Conservation (phyloP, 2,329 filamentous ascomycete species). For the Fusarium pseudograminearum region DNA sequence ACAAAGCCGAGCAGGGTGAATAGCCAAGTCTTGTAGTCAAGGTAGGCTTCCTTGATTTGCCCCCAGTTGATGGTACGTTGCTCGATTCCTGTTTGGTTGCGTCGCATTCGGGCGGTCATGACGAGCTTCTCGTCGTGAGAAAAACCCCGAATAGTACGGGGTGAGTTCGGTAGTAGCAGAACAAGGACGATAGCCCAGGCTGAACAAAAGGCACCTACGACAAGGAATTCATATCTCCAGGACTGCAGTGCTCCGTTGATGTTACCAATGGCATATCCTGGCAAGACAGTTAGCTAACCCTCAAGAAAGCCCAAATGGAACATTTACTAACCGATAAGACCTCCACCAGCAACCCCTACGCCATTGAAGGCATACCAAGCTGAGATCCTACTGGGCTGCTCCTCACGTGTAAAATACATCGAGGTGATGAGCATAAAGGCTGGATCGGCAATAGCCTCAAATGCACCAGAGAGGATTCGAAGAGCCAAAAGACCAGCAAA, state of each 20-base stretch:
- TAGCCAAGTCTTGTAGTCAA: conserved; percentile 69
- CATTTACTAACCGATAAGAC: conserved; percentile 53
- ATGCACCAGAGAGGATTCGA: conserved; percentile 71
- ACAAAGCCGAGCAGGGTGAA: conserved; percentile 67
- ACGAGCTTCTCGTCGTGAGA: conserved; percentile 64
- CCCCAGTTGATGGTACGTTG: conserved; percentile 66
- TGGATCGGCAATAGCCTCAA: conserved; percentile 65
- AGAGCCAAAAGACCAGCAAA: conserved; percentile 68
- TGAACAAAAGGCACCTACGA: conserved; percentile 70
- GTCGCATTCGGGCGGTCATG: conserved; percentile 65
- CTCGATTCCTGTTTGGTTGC: conserved; percentile 70
- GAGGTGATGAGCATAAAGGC: conserved; percentile 72
- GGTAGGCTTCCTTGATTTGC: conserved; percentile 67
- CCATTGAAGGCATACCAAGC: conserved; percentile 72
- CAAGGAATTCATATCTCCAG: conserved; percentile 77
- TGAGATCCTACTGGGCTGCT: conserved; percentile 71
- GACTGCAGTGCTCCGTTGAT: conserved; percentile 67
- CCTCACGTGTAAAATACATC: conserved; percentile 73
- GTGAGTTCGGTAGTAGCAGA: conserved; percentile 68
- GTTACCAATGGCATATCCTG: conserved; percentile 69
- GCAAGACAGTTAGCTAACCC: neutral
- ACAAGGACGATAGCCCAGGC: conserved; percentile 70
- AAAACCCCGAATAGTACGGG: conserved; percentile 65
- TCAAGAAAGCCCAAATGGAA: neutral
- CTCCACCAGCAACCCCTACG: conserved; percentile 69